phyloP scores from a whole-genome alignment of 2,329 filamentous ascomycete genomes.

The Talaromyces marneffei region DNA sequence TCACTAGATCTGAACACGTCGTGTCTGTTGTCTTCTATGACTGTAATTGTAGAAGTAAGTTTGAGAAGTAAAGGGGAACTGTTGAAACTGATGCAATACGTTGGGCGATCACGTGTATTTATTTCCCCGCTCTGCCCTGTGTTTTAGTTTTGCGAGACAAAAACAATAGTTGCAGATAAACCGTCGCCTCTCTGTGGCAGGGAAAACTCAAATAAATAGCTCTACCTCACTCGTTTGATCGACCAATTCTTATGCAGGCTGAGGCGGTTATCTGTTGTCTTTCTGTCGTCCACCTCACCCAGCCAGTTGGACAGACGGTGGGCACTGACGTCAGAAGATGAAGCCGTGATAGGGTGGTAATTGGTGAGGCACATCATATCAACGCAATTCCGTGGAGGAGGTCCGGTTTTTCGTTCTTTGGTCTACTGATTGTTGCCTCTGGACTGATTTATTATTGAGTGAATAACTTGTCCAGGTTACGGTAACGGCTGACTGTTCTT shows the following conservation, averaged over 20 bases:
- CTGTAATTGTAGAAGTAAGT: not conserved
- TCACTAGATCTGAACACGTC: not conserved
- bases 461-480: too few relatives aligned
- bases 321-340: not conserved
- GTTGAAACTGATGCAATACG: not conserved
- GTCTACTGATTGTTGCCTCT: not conserved
- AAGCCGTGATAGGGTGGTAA: not conserved
- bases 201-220: not conserved
- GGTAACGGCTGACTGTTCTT: too few relatives aligned
- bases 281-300: not conserved
- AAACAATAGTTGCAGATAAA: not conserved
- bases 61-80: not conserved
- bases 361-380: not conserved
- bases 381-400: not conserved
- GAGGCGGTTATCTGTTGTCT: not conserved
- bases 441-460: not conserved
- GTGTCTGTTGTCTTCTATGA: not conserved
- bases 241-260: not conserved
- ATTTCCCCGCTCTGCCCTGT: not conserved
- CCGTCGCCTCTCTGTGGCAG: not conserved
- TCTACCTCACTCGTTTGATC: not conserved
- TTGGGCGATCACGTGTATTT: not conserved
- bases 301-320: not conserved
- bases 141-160: not conserved
- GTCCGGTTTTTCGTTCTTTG: not conserved